These are phyloP conservation scores for Cicer yamashitae DNA, from an alignment of 306 rosid genomes.

Conservation along the genomic window DNA sequence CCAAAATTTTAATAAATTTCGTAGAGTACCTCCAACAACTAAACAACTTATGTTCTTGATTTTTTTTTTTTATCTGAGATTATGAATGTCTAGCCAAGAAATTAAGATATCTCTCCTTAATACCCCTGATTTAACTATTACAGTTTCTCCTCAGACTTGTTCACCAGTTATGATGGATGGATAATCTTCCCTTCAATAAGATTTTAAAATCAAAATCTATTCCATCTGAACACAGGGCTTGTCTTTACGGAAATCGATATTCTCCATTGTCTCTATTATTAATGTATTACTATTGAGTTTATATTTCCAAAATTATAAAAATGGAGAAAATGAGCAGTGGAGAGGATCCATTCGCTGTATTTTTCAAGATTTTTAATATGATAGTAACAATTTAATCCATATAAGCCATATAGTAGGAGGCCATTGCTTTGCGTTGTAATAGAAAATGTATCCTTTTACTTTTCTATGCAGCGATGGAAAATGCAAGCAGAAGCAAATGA, in stretches of 20 bases:
- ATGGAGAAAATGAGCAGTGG: not conserved
- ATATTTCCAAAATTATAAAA: not conserved
- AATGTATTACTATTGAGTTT: not conserved
- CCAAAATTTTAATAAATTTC: slow-evolving; percentile 21
- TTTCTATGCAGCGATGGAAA: slow-evolving; percentile 70
- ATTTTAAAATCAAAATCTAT: not conserved
- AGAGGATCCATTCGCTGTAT: not conserved
- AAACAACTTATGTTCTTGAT: slow-evolving; percentile 8
- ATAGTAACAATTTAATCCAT: slow-evolving; percentile 21
- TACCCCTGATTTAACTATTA: slow-evolving; percentile 13
- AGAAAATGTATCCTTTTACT: slow-evolving; percentile 8
- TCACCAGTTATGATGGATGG: slow-evolving; percentile 24
- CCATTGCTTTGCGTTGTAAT: slow-evolving; percentile 27
- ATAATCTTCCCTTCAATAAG: not conserved
- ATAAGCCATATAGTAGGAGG: not conserved
- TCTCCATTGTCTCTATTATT: not conserved
- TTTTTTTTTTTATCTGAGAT: slow-evolving; percentile 3
- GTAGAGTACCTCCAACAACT: slow-evolving; percentile 26
- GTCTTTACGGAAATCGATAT: not conserved
- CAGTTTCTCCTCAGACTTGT: not conserved
- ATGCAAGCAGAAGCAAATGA: slow-evolving; percentile 89
- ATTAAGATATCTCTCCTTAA: slow-evolving; percentile 9
- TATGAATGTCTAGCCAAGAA: slow-evolving; percentile 22
- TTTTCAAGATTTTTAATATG: not conserved
- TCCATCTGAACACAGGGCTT: slow-evolving; percentile 18